Evolutionary conservation across 2,329 filamentous ascomycete genomes (phyloP).

Genomic region (Basipetospora chlamydospora): DNA sequence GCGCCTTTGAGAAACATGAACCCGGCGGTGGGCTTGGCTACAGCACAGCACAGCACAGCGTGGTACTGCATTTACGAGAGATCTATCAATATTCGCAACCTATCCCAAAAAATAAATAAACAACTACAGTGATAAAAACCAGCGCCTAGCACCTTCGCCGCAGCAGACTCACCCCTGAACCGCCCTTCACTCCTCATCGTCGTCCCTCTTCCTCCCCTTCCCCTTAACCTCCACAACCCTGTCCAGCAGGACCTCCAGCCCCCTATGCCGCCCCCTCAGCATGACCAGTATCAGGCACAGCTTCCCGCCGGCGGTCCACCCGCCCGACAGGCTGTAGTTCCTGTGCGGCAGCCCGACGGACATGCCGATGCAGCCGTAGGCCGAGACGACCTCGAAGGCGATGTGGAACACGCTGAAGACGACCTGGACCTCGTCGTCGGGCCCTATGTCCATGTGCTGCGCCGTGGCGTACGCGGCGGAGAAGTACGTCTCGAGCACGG

Average conservation of each 20-base stretch:
- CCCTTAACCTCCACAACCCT: conserved; percentile 32
- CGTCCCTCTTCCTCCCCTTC: conserved; percentile 15
- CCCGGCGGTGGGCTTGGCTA: too few species aligned
- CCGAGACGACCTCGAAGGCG: conserved; percentile 41
- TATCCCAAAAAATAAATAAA: too few species aligned
- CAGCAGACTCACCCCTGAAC: too few species aligned
- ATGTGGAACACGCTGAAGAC: conserved; percentile 46
- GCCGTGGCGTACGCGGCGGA: conserved; percentile 8
- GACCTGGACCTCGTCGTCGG: too few species aligned
- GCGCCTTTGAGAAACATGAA: too few species aligned
- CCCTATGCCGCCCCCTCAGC: conserved; percentile 40
- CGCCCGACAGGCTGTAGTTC: conserved; percentile 40
- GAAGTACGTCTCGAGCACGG: conserved; percentile 37
- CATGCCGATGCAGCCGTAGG: conserved; percentile 48
- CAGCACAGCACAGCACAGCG: too few species aligned
- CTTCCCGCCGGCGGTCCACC: conserved; percentile 40
- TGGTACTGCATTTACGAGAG: too few species aligned
- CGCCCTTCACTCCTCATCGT: conserved; percentile 17
- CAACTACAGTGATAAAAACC: too few species aligned
- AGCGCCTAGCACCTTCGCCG: too few species aligned
- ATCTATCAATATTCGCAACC: too few species aligned
- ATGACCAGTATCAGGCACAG: conserved; percentile 43
- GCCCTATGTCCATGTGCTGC: conserved; percentile 35
- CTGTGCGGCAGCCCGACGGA: conserved; percentile 38
- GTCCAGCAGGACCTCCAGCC: conserved; percentile 40